Percentiles rank a stretch among this genome's conserved stretches.
These are phyloP conservation scores for Gentiana macrophylla DNA, from an alignment of 257 asterid genomes.

Conservation along the genomic window DNA sequence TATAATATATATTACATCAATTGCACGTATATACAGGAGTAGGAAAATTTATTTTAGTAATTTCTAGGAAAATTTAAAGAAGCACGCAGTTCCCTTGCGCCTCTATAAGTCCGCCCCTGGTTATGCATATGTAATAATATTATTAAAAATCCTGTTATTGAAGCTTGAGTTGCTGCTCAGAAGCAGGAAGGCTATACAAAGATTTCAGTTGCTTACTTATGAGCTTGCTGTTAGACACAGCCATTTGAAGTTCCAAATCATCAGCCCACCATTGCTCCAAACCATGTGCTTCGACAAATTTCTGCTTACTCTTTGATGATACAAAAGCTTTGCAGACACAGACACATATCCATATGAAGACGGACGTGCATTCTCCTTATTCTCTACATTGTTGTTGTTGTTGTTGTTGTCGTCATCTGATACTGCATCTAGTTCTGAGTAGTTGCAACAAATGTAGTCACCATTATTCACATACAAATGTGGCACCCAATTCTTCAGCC, in stretches of 20 bases:
- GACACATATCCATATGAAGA: slow-evolving; percentile 24
- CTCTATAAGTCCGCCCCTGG: too few relatives aligned
- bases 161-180: slow-evolving; percentile 33
- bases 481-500: slow-evolving; percentile 75
- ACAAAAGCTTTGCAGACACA: slow-evolving; percentile 69
- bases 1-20: too few relatives aligned
- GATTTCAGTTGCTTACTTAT: slow-evolving; percentile 87
- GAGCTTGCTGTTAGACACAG: slow-evolving; percentile 66
- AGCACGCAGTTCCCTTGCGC: too few relatives aligned
- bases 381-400: slow-evolving; percentile 19
- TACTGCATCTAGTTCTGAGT: slow-evolving; percentile 44
- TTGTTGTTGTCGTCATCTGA: slow-evolving; percentile 10
- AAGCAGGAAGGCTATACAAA: slow-evolving; percentile 52
- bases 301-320: slow-evolving; percentile 75
- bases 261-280: slow-evolving; percentile 99
- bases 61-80: too few relatives aligned
- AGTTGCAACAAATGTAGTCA: slow-evolving; percentile 87
- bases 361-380: slow-evolving; percentile 55
- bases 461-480: slow-evolving; percentile 82
- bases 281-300: slow-evolving; percentile 92
- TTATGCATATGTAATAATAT: too few relatives aligned
- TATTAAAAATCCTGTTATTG: too few relatives aligned
- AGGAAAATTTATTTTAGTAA: too few relatives aligned
- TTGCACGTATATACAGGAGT: too few relatives aligned
- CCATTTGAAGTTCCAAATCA: slow-evolving; percentile 74